Conservation (phyloP, 768 basidiomycete species). For the Tremella mesenterica region DNA sequence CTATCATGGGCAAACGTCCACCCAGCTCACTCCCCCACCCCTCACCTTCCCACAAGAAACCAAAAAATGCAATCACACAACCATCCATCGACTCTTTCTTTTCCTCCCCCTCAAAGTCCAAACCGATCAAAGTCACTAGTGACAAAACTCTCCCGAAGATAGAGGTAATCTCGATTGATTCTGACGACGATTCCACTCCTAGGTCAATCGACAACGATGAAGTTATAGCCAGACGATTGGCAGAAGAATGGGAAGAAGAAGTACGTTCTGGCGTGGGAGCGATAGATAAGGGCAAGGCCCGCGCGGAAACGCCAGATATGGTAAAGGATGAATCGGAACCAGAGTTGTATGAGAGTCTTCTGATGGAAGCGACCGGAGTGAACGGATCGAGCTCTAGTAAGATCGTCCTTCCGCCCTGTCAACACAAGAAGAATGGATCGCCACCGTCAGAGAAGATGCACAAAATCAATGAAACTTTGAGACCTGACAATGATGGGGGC, state of each 20-base stretch:
- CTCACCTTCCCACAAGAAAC: too few species aligned
- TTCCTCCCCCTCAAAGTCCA: slow-evolving; percentile 11
- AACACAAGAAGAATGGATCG: not conserved
- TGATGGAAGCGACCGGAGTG: slow-evolving; percentile 3
- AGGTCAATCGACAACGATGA: not conserved
- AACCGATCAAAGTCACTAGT: not conserved
- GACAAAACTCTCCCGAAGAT: not conserved
- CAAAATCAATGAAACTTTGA: not conserved
- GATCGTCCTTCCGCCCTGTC: slow-evolving; percentile 12
- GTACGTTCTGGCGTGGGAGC: not conserved
- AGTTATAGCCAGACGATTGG: not conserved
- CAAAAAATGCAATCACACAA: too few species aligned
- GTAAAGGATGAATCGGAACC: not conserved
- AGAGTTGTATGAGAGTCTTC: slow-evolving; percentile 6
- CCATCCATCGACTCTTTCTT: slow-evolving; percentile 20
- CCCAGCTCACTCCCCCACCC: too few species aligned
- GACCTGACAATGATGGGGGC: slow-evolving; percentile 9
- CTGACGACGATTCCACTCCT: slow-evolving; percentile 11
- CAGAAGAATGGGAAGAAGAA: not conserved
- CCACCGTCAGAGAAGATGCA: slow-evolving; percentile 5
- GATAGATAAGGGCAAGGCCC: not conserved
- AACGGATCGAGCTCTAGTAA: slow-evolving; percentile 26
- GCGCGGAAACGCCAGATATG: not conserved
- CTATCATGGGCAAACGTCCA: too few species aligned
- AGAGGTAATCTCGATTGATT: slow-evolving; percentile 12